phyloP scores from a whole-genome alignment of 2,329 filamentous ascomycete genomes.

The Exophiala bonariae region DNA sequence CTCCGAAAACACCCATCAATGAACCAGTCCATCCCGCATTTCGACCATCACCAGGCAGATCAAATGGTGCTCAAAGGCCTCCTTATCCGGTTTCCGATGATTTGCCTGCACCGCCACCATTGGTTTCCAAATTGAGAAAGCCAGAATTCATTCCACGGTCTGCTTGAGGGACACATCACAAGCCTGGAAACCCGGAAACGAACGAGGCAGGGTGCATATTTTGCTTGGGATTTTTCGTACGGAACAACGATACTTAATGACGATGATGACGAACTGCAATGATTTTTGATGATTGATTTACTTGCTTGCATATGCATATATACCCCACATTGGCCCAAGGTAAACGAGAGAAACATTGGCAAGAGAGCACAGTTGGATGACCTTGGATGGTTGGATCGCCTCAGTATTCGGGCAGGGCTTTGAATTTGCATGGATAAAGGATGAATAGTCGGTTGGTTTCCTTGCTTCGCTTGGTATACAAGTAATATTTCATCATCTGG shows the following conservation, averaged over 20 bases:
- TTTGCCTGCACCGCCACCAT: conserved; percentile 65
- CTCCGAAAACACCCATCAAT: conserved; percentile 71
- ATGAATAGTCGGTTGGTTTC: too few species aligned
- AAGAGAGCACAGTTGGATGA: background rate
- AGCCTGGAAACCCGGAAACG: background rate
- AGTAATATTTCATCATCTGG: too few species aligned
- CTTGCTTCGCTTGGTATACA: too few species aligned
- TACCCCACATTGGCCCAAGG: background rate
- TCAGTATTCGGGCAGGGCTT: too few species aligned
- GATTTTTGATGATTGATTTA: background rate
- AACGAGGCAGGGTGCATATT: background rate
- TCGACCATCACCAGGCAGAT: conserved; percentile 38
- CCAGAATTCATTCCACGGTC: conserved; percentile 60
- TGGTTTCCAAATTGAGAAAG: conserved; percentile 82
- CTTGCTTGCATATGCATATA: background rate
- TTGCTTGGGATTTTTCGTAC: background rate
- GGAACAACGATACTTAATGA: background rate
- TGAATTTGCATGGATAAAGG: too few species aligned
- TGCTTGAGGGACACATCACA: background rate
- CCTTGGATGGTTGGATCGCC: background rate
- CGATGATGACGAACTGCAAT: background rate
- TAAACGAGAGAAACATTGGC: background rate
- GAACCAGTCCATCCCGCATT: conserved; percentile 19
- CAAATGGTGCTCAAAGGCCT: conserved; percentile 28
- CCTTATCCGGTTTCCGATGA: conserved; percentile 83